Conservation (phyloP, 306 rosid species). For the Arachis hypogaea region DNA sequence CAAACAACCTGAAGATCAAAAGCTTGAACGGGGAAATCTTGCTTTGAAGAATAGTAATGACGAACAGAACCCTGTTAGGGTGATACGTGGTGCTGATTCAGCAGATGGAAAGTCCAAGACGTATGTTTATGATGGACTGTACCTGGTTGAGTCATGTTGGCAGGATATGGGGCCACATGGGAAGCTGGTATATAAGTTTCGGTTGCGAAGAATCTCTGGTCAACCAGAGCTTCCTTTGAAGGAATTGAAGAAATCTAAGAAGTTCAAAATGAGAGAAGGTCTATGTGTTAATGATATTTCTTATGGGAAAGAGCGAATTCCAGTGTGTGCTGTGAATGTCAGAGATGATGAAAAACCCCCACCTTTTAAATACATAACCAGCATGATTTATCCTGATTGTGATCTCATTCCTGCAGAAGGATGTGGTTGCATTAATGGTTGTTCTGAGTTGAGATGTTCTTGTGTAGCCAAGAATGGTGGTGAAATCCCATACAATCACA, state of each 20-base stretch:
- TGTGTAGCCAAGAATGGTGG: conserved; percentile 84
- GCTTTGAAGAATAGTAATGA: conserved; percentile 78
- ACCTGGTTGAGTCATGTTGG: conserved; percentile 73
- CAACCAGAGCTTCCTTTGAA: conserved; percentile 94
- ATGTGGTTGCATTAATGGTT: conserved; percentile 68
- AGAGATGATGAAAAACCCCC: conserved; percentile 83
- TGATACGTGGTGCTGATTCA: conserved; percentile 82
- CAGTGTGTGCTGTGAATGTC: conserved; percentile 82
- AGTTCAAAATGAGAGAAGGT: conserved; percentile 69
- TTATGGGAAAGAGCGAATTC: conserved; percentile 70
- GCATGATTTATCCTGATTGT: conserved; percentile 70
- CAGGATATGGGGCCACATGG: conserved; percentile 82
- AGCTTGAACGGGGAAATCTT: conserved; percentile 92
- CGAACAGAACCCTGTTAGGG: conserved; percentile 78
- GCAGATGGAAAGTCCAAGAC: conserved; percentile 61
- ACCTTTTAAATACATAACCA: conserved; percentile 68
- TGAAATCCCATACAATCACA: conserved; percentile 78
- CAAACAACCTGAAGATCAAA: conserved; percentile 93
- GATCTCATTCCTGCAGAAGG: conserved; percentile 56
- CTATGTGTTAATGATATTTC: conserved; percentile 78
- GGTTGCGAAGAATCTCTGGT: conserved; percentile 63
- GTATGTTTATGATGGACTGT: conserved; percentile 84
- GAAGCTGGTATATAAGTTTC: conserved; percentile 78
- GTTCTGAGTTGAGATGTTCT: conserved; percentile 78
- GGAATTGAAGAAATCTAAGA: conserved; percentile 75